Base-by-base conservation (phyloP, 2,329 filamentous ascomycete genomes). In the Eutypella sp. region DNA sequence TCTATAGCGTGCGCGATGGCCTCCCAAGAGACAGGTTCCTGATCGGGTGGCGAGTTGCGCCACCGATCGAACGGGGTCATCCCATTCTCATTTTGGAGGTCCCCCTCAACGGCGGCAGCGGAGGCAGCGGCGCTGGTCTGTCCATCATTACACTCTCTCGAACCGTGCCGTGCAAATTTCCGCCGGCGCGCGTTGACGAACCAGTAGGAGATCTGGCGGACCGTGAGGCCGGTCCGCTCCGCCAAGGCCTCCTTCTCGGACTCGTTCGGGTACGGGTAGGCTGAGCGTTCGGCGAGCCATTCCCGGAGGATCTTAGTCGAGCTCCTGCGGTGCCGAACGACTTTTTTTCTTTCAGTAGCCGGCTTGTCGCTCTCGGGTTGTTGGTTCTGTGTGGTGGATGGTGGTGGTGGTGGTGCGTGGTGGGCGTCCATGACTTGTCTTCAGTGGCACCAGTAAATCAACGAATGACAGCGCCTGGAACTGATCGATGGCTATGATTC, bases 21-120 rank as follows among this genome's bases (percentile, higher is more conserved):
- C 3, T 15, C 31, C 19, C n/a, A 25, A 18, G 27, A 22, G 40
- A 29, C 40, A 11, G 40, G 15, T 29, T 42, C 40, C 24, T 42
- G 40, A 18, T 42, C 40, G 4, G 40, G 40, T 8, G 40, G 40
- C 11, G 40, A 42, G 24, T 42, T 25, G 13, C 31, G 8, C 40
- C 40, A 42, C 18, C 40, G 40, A 25, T 42, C 40, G 6, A 42
- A 29, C 7, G 40, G 40, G 22, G 27, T 23, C 40, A 42, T 42
- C 13, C 40, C 24, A 7, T 7, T 29, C 13, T 7, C 25, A 13
- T 13, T 7, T 7, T 7, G 25, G 7, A 7, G 7, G 7, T 29
- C 25, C 13, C 7, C 7, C 7, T 7, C 13, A 13, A 13, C 7
- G 25, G 13, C 13, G 7, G 25, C 7, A 13, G 13, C 13, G 25